These are phyloP conservation scores for Corymbia citriodora DNA, from an alignment of 441 rosid species.

Conservation along the genomic window DNA sequence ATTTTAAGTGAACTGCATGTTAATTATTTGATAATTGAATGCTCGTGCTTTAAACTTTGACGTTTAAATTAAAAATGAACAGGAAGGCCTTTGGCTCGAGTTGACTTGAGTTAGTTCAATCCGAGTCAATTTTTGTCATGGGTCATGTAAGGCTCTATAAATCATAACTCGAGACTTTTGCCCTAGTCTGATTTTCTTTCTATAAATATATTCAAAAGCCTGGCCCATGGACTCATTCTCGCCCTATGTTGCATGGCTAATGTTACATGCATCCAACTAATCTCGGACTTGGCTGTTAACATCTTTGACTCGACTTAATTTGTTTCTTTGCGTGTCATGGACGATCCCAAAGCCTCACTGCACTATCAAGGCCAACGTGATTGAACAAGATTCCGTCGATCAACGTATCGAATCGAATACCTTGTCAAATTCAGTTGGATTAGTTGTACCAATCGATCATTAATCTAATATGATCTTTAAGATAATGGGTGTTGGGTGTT, in stretches of 20 bases:
- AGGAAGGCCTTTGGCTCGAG: not conserved
- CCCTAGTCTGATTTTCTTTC: not conserved
- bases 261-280: not conserved
- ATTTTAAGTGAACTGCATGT: not conserved
- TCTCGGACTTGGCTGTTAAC: fast-evolving
- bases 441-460: fast-evolving
- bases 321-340: fast-evolving
- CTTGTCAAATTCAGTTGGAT: not conserved
- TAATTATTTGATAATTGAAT: too few relatives aligned
- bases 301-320: not conserved
- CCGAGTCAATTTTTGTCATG: not conserved
- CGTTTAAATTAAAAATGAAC: too few relatives aligned
- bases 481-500: not conserved
- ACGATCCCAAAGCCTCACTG: not conserved
- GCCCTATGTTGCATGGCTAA: not conserved
- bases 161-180: not conserved
- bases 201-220: not conserved
- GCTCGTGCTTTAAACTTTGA: not conserved
- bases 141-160: not conserved
- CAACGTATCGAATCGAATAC: not conserved
- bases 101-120: fast-evolving
- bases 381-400: not conserved
- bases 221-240: not conserved
- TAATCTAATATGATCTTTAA: fast-evolving
- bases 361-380: not conserved